Percentiles rank a stretch among this genome's conserved stretches.
Evolutionary conservation across 352 stramenopile genomes (phyloP).

Genomic region (Phytophthora citrophthora): DNA sequence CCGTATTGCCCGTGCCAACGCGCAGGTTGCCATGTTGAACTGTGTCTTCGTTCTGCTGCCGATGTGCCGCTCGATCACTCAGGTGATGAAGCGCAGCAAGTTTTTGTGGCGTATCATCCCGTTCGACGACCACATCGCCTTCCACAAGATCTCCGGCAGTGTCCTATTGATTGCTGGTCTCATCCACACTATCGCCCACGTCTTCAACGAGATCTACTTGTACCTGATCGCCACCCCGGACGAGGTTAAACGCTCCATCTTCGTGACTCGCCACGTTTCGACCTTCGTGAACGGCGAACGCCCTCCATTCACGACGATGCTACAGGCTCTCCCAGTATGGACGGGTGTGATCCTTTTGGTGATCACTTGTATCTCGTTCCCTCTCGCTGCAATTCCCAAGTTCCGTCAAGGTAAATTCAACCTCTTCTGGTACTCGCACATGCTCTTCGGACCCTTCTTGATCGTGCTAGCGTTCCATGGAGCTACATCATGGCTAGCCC

Average conservation of each 20-base stretch:
- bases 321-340: constrained; percentile 60
- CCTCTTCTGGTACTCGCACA: constrained; percentile 79
- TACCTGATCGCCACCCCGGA: constrained; percentile 67
- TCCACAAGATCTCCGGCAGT: constrained; percentile 72
- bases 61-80: constrained; percentile 73
- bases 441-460: constrained; percentile 72
- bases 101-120: constrained; percentile 69
- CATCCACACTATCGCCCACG: constrained; percentile 62
- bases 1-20: constrained; percentile 64
- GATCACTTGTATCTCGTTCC: constrained; percentile 67
- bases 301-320: constrained; percentile 62
- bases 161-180: constrained; percentile 56
- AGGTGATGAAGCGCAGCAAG: constrained; percentile 59
- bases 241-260: constrained; percentile 58
- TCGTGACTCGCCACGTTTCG: constrained; percentile 54
- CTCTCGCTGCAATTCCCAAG: constrained; percentile 64
- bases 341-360: constrained; percentile 65
- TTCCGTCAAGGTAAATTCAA: constrained; percentile 73
- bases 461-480: constrained; percentile 69
- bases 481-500: constrained; percentile 56
- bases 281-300: constrained; percentile 44
- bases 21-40: constrained; percentile 80
- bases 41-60: constrained; percentile 70
- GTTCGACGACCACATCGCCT: constrained; percentile 76
- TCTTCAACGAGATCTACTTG: constrained; percentile 73